Evolutionary conservation across 2,329 filamentous ascomycete species (phyloP), one percentile per base, ranked within the genome.

Genomic region (Cladophialophora bantiana): DNA sequence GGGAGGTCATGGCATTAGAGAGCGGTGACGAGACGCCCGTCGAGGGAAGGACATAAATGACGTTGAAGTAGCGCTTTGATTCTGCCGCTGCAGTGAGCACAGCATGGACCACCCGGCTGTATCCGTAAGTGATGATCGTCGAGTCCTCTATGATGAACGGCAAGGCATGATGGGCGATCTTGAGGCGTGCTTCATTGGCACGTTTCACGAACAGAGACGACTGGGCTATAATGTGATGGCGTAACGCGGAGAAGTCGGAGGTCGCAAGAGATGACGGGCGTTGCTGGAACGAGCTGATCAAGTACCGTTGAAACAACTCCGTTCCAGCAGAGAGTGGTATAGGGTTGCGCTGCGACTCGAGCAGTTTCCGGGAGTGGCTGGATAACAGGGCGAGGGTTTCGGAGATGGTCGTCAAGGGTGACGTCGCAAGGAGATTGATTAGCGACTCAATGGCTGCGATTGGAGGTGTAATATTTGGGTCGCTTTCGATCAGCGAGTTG

Each of bases 361-460:
- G 94, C 70, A 99, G 87, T 74, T 88, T 87, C 60, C 87, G 84
- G 59, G 92, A 94, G 76, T 95, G 90, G 55, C 85, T 87, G 75
- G 90, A 89, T 70, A 98, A 87, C 54, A 94, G 88, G 73, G 94
- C 90, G 77, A 98, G 90, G 40, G 94, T 97, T 83, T 99, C 95
- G 81, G 91, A 94, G 74, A 97, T 92, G 65, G 95, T 99, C 26
- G 89, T 91, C 6, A 93, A 90, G 69, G 89, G 89, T 54, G 89
- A 91, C 70, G 90, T 86, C 75, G 90, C 89, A 67, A 98, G 90
- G 68, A 95, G 90, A 75, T 90, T 88, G 72, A 98, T 95, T 67
- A 99, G 86, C 34, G 93, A 89, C 81, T 96, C 92, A 76, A 97
- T 97, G 66, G 94, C 93, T 20, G 95, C 95, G 63, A 99, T 92